Evolutionary conservation across 2,329 filamentous ascomycete species (phyloP), one percentile per base, ranked within the genome.

Genomic region (Dendrostoma leiphaemia): DNA sequence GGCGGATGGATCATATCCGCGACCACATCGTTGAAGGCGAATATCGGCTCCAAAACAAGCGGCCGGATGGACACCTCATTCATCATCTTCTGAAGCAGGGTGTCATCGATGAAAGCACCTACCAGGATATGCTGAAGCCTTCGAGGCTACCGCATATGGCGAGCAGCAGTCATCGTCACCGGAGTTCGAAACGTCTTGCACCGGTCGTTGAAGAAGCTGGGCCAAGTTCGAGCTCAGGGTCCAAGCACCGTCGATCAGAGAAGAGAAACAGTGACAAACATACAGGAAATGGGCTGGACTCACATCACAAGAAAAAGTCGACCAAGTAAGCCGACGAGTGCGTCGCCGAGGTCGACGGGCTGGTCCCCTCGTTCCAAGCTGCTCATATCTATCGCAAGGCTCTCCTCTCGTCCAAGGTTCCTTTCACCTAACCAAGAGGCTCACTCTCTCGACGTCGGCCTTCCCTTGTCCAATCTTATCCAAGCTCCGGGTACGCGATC

Each of bases 1-100:
- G 58, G 1, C 73, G 81, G 2, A 78, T 84, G 76, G 28, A 63
- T 3, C 82, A 85, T 59, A 78, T 83, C 47, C 70, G 66, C 0
- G 52, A 54, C 0, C 81, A 84, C 55, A 69, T 80, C 37, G 51
- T 62, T 12, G 37, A 64, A 3, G 68, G 66, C 0, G 51, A 60
- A 6, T 60, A 53, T 7, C 60, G 48, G 1, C 51, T 43, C 1
- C 26, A 57, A 0, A 17, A 69, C 4, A 66, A 67, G 47, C 65
- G 72, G 2, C 72, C 69, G 3, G 78, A 81, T 52, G 74, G 71
- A 44, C 59, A 56, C 28, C 61, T 79, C 23, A 58, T 78, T 15
- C 56, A 71, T 6, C 71, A 80, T 59, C 37, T 78, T 48, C 29
- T 59, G 15, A 15, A 58, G 0, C 44, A 64, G 2, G 41, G 59